phyloP scores from a whole-genome alignment of 2,329 filamentous ascomycete genomes.

The Fusarium devonianum region DNA sequence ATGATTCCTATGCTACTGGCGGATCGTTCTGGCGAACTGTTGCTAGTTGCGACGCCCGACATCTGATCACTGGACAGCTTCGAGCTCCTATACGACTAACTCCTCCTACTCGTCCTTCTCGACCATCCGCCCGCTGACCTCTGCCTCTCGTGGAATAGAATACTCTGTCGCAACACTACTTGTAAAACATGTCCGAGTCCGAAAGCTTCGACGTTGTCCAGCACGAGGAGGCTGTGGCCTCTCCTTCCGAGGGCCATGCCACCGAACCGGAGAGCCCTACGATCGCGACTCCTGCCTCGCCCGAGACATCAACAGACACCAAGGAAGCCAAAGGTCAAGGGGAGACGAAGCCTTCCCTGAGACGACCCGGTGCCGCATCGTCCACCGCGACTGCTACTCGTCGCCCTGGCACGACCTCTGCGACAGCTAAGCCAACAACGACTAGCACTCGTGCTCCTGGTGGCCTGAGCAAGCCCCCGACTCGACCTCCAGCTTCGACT shows the following conservation, averaged over 20 bases:
- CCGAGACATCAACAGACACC: conserved; percentile 44
- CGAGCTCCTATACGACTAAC: conserved; percentile 7
- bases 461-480: conserved; percentile 57
- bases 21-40: conserved; percentile 12
- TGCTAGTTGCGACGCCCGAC: conserved; percentile 18
- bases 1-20: conserved; percentile 9
- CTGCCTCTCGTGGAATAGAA: conserved; percentile 11
- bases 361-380: conserved; percentile 47
- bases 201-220: conserved; percentile 56
- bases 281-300: conserved; percentile 43
- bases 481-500: conserved; percentile 53
- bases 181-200: conserved; percentile 54
- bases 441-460: conserved; percentile 48
- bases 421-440: conserved; percentile 42
- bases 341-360: conserved; percentile 43
- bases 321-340: conserved; percentile 44
- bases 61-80: conserved; percentile 5
- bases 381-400: conserved; percentile 40
- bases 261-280: conserved; percentile 40
- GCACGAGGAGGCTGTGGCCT: conserved; percentile 50
- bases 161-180: conserved; percentile 18
- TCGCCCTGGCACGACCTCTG: conserved; percentile 21
- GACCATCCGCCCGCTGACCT: conserved; percentile 8
- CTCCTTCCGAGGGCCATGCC: conserved; percentile 40
- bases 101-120: conserved; percentile 3